Evolutionary conservation across 2,329 filamentous ascomycete species (phyloP).

Genomic region (Colletotrichum chrysophilum): DNA sequence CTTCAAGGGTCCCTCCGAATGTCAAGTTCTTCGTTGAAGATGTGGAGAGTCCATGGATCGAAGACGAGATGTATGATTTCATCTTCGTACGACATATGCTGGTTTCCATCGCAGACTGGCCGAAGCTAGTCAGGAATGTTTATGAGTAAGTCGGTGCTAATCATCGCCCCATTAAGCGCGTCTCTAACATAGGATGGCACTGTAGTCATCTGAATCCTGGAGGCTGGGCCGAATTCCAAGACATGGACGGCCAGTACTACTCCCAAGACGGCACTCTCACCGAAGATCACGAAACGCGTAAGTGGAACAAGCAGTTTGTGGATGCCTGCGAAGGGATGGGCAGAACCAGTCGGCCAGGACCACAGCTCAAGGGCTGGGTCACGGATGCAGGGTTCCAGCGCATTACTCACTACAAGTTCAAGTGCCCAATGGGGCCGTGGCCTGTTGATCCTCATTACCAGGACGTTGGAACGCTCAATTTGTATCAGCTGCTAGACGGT

Average conservation of each 20-base stretch:
- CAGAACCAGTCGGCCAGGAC: background rate
- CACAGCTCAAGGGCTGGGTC: background rate
- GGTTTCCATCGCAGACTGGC: slow-evolving; percentile 36
- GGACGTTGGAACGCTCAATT: background rate
- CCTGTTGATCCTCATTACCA: background rate
- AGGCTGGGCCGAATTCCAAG: background rate
- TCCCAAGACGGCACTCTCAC: background rate
- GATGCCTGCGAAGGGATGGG: background rate
- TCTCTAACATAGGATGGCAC: too few relatives aligned
- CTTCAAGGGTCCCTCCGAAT: slow-evolving; percentile 33
- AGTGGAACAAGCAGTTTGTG: background rate
- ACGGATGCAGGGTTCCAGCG: background rate
- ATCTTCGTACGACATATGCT: slow-evolving; percentile 41
- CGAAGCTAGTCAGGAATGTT: slow-evolving; percentile 25
- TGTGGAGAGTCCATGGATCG: slow-evolving; percentile 31
- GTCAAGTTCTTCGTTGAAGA: slow-evolving; percentile 43
- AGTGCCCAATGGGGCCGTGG: background rate
- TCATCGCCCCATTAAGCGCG: too few relatives aligned
- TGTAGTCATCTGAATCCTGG: slow-evolving; percentile 31
- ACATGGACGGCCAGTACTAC: background rate
- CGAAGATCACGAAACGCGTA: background rate
- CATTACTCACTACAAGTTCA: background rate
- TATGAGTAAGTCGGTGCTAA: slow-evolving; percentile 23
- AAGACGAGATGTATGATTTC: slow-evolving; percentile 32
- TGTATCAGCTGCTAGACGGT: background rate